Conservation (phyloP, 2,329 filamentous ascomycete species). For the Emmonsia crescens region DNA sequence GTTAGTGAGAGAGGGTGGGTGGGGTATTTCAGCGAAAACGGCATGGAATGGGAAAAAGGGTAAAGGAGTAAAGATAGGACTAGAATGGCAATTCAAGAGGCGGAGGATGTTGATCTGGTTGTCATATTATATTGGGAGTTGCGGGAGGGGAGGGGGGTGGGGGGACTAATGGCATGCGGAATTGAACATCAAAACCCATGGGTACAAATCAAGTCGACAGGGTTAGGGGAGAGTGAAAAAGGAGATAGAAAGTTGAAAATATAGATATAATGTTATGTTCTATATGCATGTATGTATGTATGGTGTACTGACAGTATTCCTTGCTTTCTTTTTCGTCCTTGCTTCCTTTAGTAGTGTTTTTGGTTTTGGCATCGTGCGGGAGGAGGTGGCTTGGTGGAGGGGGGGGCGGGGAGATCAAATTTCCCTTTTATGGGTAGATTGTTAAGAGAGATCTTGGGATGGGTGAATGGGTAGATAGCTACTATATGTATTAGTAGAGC, state of each 20-base stretch:
- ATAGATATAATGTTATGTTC: too few species aligned
- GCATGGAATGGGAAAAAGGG: background rate
- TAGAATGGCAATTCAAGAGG: too few species aligned
- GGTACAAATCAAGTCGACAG: too few species aligned
- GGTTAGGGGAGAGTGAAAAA: background rate
- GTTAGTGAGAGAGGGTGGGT: conserved; percentile 7
- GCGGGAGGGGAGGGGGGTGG: too few species aligned
- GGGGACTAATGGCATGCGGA: too few species aligned
- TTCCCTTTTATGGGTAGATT: background rate
- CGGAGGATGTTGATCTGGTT: too few species aligned
- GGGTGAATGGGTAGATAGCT: background rate
- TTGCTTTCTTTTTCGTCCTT: conserved; percentile 33
- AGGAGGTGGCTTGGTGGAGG: background rate
- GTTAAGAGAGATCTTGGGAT: background rate
- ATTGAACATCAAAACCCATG: too few species aligned
- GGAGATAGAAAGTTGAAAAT: background rate
- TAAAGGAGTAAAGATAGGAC: too few species aligned
- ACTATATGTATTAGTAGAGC: background rate
- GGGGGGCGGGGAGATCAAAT: too few species aligned
- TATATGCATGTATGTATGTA: background rate
- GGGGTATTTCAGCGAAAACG: background rate
- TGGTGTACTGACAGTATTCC: conserved; percentile 26
- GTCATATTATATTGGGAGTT: too few species aligned
- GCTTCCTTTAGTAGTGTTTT: conserved; percentile 33
- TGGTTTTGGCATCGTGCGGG: conserved; percentile 27